Percentiles rank a stretch among this genome's conserved stretches.
Evolutionary conservation across 129 eudicot species (phyloP).

Genomic region (Flaveria bidentis): DNA sequence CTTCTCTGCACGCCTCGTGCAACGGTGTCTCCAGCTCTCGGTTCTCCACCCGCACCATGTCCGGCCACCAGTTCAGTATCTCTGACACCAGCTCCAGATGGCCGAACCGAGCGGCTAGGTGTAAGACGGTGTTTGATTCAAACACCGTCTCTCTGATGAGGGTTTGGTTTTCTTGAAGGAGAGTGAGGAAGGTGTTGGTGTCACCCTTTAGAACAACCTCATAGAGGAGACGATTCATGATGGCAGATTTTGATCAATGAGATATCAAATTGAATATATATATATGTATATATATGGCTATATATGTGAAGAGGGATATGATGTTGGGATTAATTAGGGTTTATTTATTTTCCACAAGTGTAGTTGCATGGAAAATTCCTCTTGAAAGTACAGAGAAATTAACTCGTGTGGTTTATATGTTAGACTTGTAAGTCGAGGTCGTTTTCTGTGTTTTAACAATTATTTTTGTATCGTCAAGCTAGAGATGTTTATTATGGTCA

Average conservation of each 20-base stretch:
- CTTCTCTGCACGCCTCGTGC: conserved; percentile 61
- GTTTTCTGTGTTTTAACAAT: no score
- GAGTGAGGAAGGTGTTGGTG: conserved; percentile 30
- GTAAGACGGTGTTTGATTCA: conserved; percentile 46
- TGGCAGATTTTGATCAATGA: neutral
- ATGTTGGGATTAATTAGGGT: conserved; percentile 1
- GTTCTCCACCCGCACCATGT: conserved; percentile 46
- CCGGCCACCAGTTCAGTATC: conserved; percentile 38
- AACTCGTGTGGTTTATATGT: no score
- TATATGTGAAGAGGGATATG: neutral
- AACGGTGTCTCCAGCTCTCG: conserved; percentile 48
- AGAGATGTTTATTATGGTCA: no score
- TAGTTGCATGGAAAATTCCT: conserved; percentile 22
- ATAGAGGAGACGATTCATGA: conserved; percentile 46
- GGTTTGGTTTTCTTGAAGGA: conserved; percentile 30
- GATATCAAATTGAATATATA: no score
- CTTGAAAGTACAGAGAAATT: neutral
- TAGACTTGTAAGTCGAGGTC: no score
- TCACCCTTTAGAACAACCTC: conserved; percentile 40
- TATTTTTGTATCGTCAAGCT: no score
- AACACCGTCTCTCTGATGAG: conserved; percentile 28
- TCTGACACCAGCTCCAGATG: conserved; percentile 41
- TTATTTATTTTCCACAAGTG: conserved; percentile 17
- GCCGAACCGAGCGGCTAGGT: conserved; percentile 60
- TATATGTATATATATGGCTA: neutral